Evolutionary conservation across 345 rosid species (phyloP).

Genomic region (Brassica carinata): DNA sequence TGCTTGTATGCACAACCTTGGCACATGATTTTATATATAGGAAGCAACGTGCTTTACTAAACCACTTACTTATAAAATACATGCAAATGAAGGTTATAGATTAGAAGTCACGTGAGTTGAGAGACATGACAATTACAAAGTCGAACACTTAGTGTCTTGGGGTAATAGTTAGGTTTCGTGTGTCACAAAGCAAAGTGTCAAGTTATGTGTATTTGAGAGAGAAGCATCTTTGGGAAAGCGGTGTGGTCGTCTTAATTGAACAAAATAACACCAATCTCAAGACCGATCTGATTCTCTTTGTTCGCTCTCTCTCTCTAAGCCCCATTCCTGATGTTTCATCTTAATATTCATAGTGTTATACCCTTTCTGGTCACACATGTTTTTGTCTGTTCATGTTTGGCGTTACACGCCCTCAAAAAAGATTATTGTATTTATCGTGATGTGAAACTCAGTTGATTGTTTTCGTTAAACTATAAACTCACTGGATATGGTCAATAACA

Average conservation of each 20-base stretch:
- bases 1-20: constrained; percentile 46
- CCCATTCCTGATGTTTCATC: constrained; percentile 13
- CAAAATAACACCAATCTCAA: constrained; percentile 61
- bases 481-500: background rate
- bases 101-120: background rate
- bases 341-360: background rate
- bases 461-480: background rate
- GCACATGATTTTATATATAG: constrained; percentile 12
- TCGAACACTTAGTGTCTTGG: constrained; percentile 47
- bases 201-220: background rate
- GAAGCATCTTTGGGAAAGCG: constrained; percentile 79
- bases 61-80: background rate
- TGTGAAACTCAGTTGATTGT: background rate
- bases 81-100: background rate
- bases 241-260: constrained; percentile 71
- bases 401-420: constrained; percentile 3
- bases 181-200: constrained; percentile 47
- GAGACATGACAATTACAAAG: constrained; percentile 28
- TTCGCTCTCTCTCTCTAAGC: constrained; percentile 42
- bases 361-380: constrained; percentile 4
- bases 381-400: constrained; percentile 38
- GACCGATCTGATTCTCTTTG: constrained; percentile 74
- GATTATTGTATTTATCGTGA: background rate
- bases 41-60: background rate
- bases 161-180: constrained; percentile 47